Conservation (phyloP, 352 stramenopile genomes). For the Pythium dissimile region DNA sequence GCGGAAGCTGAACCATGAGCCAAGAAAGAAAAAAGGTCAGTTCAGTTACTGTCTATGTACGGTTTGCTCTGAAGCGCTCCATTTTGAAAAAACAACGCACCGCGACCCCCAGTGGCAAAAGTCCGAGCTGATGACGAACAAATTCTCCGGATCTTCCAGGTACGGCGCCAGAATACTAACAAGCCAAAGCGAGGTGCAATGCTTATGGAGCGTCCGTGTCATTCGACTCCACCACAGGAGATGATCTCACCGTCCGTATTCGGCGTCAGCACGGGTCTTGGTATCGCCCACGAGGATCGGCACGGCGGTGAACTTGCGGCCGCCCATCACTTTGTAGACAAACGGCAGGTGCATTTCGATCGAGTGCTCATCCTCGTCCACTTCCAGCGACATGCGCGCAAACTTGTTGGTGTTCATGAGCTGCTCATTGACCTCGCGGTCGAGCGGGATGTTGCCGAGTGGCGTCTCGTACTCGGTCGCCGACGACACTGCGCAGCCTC, state of each 20-base stretch:
- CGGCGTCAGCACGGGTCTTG: constrained; percentile 72
- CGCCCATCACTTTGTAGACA: constrained; percentile 85
- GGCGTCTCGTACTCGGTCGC: constrained; percentile 92
- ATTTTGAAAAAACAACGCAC: constrained; percentile 29
- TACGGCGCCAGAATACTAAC: constrained; percentile 87
- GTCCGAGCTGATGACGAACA: constrained; percentile 96
- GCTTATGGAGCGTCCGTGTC: too few relatives aligned
- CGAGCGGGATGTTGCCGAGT: constrained; percentile 91
- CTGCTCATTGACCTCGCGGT: constrained; percentile 87
- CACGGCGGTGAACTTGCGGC: constrained; percentile 84
- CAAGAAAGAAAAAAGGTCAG: background rate
- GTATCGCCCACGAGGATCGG: constrained; percentile 96
- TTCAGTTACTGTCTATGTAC: too few relatives aligned
- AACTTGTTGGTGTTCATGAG: constrained; percentile 84
- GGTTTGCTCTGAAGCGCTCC: background rate
- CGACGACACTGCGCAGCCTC: constrained; percentile 79
- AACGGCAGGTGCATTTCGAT: constrained; percentile 98
- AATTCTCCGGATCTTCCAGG: constrained; percentile 88
- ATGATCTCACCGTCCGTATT: constrained; percentile 72
- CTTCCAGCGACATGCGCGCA: constrained; percentile 68
- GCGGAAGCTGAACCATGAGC: too few relatives aligned
- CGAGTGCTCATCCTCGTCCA: constrained; percentile 95
- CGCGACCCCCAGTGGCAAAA: constrained; percentile 96
- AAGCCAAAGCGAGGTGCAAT: background rate
- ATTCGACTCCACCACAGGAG: background rate